These are phyloP conservation scores for Apiotrichum siamense DNA, from an alignment of 1,284 basidiomycete genomes.

Conservation along the genomic window DNA sequence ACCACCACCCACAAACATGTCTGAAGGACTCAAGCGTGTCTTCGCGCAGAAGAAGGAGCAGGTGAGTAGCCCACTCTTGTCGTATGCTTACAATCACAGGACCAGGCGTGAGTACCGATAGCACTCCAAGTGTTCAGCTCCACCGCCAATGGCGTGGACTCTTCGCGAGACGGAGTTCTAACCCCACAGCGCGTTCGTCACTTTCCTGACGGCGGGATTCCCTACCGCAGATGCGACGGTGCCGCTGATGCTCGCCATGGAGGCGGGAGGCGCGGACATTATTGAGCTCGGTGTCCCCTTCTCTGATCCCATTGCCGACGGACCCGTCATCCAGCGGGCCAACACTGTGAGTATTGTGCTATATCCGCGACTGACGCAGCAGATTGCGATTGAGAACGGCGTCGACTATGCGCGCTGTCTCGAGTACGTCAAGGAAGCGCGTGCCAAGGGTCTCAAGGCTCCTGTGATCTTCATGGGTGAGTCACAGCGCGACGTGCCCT, in stretches of 20 bases:
- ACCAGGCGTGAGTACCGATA: constrained; percentile 37
- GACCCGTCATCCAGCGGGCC: constrained; percentile 81
- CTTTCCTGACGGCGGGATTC: constrained; percentile 88
- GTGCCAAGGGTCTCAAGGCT: constrained; percentile 69
- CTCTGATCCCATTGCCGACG: constrained; percentile 94
- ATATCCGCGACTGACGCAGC: background rate
- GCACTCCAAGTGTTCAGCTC: background rate
- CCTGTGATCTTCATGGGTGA: constrained; percentile 91
- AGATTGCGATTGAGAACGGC: constrained; percentile 76
- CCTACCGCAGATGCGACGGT: constrained; percentile 74
- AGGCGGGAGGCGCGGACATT: constrained; percentile 86
- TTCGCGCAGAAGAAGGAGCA: constrained; percentile 66
- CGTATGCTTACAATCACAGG: constrained; percentile 15
- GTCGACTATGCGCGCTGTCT: constrained; percentile 72
- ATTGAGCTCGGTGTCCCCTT: constrained; percentile 96
- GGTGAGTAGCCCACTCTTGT: constrained; percentile 46
- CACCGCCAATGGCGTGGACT: no score
- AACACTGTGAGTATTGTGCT: constrained; percentile 63
- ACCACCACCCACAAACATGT: constrained; percentile 52
- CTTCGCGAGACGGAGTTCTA: constrained; percentile 20
- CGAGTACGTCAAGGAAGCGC: constrained; percentile 69
- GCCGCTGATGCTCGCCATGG: constrained; percentile 80
- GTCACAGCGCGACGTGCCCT: constrained; percentile 20
- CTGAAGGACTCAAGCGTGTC: constrained; percentile 63
- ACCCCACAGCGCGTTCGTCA: constrained; percentile 64